Base-by-base conservation (phyloP, 495 filamentous ascomycete species). In the Staphylotrichum longicolle region DNA sequence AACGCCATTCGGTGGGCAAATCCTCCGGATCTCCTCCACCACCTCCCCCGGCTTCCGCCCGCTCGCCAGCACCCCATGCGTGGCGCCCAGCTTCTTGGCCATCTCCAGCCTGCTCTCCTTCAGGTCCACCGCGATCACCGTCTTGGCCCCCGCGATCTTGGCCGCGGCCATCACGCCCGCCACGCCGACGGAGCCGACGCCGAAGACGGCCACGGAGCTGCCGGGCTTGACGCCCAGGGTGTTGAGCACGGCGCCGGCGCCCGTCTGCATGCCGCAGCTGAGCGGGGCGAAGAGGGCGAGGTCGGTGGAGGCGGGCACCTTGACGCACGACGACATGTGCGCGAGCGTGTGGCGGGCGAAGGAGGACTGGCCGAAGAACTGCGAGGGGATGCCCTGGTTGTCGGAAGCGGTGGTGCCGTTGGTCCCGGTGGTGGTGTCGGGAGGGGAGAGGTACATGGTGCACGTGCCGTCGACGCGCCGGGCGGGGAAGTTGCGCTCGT, bases 101-200 rank as follows among this genome's bases (percentile, higher is more conserved):
- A 90, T 83, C 4, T 82, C 72, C 37, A 92, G 66, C 9, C 86
- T 74, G 5, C 75, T 60, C 34, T 80, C 70, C 50, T 85, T 79
- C 54, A 91, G 78, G 72, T 93, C 90, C 9, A 91, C 85, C 0
- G 80, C 75, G 2, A 90, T 77, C 10, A 92, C 72, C 78, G 49
- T 63, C n/a, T 30, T 34, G 5, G 63, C 65, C 1, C 46, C 54
- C 10, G 51, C 15, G 7, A 72, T 60, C 9, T 54, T 50, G 3
- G 64, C 61, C 12, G 67, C 67, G 8, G 65, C 85, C 70, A 82
- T 67, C 6, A 82, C 83, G 58, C 84, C 88, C 10, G 91, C 77
- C 52, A 93, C 75, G 0, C 90, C 90, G 0, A 93, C 83, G 0
- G 86, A 83, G 0, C 89, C 90, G 14, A 87, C 85, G 0, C 90